phyloP scores from a whole-genome alignment of 306 rosid species.

The Dryas drummondii region DNA sequence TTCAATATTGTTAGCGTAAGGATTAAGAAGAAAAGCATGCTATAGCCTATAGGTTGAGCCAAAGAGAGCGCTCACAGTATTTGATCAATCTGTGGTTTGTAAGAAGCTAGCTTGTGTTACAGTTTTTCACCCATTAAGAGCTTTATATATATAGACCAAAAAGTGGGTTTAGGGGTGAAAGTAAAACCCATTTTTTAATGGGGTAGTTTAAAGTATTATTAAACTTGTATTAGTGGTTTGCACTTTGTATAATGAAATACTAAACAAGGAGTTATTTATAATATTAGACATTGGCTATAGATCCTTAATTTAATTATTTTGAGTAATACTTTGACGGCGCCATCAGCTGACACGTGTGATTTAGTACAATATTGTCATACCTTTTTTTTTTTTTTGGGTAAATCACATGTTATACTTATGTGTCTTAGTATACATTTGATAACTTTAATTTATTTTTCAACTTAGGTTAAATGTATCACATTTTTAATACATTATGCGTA shows the following conservation, averaged over 20 bases:
- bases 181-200: not conserved
- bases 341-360: slow-evolving; percentile 42
- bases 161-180: slow-evolving; percentile 12
- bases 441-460: too few species aligned
- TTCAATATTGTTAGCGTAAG: slow-evolving; percentile 7
- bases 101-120: not conserved
- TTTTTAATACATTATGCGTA: too few species aligned
- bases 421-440: too few species aligned
- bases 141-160: not conserved
- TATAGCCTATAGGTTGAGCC: not conserved
- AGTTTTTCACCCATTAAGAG: not conserved
- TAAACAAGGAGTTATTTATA: slow-evolving; percentile 14
- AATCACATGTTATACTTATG: not conserved
- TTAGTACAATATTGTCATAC: too few species aligned
- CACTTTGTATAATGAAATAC: slow-evolving; percentile 18
- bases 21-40: slow-evolving; percentile 6
- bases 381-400: too few species aligned
- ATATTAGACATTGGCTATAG: not conserved
- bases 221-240: slow-evolving; percentile 20
- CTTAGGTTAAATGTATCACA: too few species aligned
- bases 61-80: slow-evolving; percentile 2
- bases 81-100: not conserved
- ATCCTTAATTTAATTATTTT: not conserved
- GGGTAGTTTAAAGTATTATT: not conserved
- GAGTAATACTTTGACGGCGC: slow-evolving; percentile 29